phyloP scores from a whole-genome alignment of 2,329 filamentous ascomycete species.

The Zopfia rhizophila region DNA sequence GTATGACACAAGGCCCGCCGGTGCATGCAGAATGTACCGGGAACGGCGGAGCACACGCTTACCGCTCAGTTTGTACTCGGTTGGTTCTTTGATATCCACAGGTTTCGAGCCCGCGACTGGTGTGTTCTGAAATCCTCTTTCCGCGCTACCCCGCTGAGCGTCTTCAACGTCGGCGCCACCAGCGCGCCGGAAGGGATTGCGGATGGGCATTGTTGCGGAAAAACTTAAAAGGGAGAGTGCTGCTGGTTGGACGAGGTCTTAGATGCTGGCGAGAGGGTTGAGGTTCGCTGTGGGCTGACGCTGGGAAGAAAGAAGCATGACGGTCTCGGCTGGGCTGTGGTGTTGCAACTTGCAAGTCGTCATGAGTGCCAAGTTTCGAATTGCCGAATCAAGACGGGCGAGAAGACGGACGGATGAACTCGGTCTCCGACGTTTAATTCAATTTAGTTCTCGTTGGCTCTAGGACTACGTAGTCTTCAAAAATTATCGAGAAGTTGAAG shows the following conservation, averaged over 20 bases:
- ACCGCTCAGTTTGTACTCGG: slow-evolving; percentile 66
- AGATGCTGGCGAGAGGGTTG: slow-evolving; percentile 29
- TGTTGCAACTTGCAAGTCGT: slow-evolving; percentile 14
- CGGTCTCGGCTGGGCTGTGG: neutral
- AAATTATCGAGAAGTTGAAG: too few relatives aligned
- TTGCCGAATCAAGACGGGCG: slow-evolving; percentile 17
- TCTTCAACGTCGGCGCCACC: slow-evolving; percentile 45
- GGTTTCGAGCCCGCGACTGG: slow-evolving; percentile 51
- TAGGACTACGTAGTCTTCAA: too few relatives aligned
- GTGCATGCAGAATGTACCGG: slow-evolving; percentile 3
- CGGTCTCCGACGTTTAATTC: neutral
- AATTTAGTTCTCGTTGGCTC: too few relatives aligned
- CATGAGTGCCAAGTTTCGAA: slow-evolving; percentile 19
- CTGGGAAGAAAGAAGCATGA: slow-evolving; percentile 8
- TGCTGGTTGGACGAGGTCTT: slow-evolving; percentile 22
- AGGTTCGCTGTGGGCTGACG: slow-evolving; percentile 12
- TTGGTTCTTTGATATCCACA: slow-evolving; percentile 56
- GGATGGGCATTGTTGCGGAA: slow-evolving; percentile 49
- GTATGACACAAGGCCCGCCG: slow-evolving; percentile 1
- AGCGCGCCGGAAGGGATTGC: slow-evolving; percentile 53
- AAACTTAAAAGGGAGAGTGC: slow-evolving; percentile 25
- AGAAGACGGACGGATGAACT: slow-evolving; percentile 14
- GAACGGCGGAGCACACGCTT: slow-evolving; percentile 34
- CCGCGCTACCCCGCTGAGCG: slow-evolving; percentile 44
- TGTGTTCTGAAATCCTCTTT: slow-evolving; percentile 45